Conservation (phyloP, 2,329 filamentous ascomycete genomes). For the Mycosphaerelloides madeirae region DNA sequence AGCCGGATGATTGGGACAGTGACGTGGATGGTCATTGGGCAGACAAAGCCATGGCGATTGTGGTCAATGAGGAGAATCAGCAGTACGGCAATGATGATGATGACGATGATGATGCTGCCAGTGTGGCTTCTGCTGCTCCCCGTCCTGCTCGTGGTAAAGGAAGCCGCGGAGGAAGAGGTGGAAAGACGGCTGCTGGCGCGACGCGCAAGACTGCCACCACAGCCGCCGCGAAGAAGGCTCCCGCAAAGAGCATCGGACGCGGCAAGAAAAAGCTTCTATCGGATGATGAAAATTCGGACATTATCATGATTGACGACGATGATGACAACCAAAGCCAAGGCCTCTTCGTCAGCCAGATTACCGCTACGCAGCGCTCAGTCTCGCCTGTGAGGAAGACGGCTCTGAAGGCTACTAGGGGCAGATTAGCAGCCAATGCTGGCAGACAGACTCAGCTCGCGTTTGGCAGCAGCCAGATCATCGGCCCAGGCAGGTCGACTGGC, state of each 20-base stretch:
- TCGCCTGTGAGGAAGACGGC: slow-evolving; percentile 23
- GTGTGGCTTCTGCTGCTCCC: slow-evolving; percentile 26
- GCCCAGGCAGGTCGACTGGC: slow-evolving; percentile 11
- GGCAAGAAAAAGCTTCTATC: slow-evolving; percentile 40
- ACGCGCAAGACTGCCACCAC: slow-evolving; percentile 33
- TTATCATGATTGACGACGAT: slow-evolving; percentile 41
- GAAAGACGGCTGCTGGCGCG: slow-evolving; percentile 39
- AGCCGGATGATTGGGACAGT: slow-evolving; percentile 79
- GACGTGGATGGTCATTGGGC: slow-evolving; percentile 85
- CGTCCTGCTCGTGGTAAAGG: slow-evolving; percentile 37
- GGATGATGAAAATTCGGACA: slow-evolving; percentile 41
- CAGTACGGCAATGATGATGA: slow-evolving; percentile 46
- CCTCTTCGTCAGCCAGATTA: slow-evolving; percentile 38
- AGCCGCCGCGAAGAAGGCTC: slow-evolving; percentile 34
- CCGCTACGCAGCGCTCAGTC: slow-evolving; percentile 15
- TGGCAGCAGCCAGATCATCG: slow-evolving; percentile 14
- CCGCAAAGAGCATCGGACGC: slow-evolving; percentile 32
- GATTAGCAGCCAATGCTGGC: slow-evolving; percentile 11
- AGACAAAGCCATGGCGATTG: slow-evolving; percentile 65
- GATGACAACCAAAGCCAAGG: slow-evolving; percentile 45
- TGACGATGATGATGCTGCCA: slow-evolving; percentile 36
- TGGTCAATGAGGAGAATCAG: slow-evolving; percentile 43
- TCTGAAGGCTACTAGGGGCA: slow-evolving; percentile 14
- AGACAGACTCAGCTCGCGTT: slow-evolving; percentile 22
- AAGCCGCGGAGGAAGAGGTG: slow-evolving; percentile 39